Base-by-base conservation (phyloP, 768 basidiomycete species). In the Pisolithus albus region DNA sequence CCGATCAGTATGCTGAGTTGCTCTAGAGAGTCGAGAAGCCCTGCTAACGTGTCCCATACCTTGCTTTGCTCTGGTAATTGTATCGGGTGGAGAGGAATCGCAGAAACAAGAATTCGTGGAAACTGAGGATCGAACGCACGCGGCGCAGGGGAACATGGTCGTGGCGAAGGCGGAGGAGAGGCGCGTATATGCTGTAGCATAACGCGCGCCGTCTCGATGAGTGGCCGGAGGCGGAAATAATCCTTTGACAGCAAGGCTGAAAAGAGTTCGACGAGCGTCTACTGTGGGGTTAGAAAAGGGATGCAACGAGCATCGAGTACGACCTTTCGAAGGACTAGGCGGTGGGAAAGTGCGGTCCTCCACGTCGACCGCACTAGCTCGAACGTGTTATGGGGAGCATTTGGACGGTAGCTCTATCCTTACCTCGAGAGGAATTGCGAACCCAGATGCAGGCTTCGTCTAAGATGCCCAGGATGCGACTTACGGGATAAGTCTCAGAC, bases 361-460 rank as follows among this genome's bases (percentile, higher is more conserved):
- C 79, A 83, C 26, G 59, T 57, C n/a, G 64, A 60, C 2, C 74
- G 63, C 36, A 75, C 80, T 84, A 52, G 5, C 49, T 50, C n/a
- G 38, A 23, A 50, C 58, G 2, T 59, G 63, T 50, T 26, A 23
- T 48, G 3, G 44, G 3, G 16, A 3, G 16, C 10, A 23, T 7
- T 1, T 10, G 0, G 19, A 51, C 60, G 21, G 19, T 34, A 36
- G 21, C 7, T 34, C 7, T 8, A 30, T 42, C 46, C 42, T 18
- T 54, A 79, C 81, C 68, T 70, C 76, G 65, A 45, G 66, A 56
- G 6, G 78, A 71, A 9, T 64, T 61, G 5, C 70, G 63, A 5
- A 92, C 62, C 86, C 88, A 92, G 19, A 62, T 54, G 13, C 75
- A 71, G 0, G 88, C 86, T 11, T 77, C 74, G 38, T 88, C 82